Evolutionary conservation across 441 rosid genomes (phyloP).

Genomic region (Dalechampia spathulata): DNA sequence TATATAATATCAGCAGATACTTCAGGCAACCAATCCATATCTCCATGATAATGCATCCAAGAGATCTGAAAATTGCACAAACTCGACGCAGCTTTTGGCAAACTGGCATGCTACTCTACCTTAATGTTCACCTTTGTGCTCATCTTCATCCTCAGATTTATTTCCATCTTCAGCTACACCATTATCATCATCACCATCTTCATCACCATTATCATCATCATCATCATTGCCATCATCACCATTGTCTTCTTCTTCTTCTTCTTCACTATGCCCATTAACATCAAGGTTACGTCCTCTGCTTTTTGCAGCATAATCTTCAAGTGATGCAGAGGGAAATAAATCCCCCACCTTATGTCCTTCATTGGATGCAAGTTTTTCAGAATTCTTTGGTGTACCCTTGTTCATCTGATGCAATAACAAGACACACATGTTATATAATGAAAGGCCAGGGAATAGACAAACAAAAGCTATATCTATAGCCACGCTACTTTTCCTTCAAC

Average conservation of each 20-base stretch:
- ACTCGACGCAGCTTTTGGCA: no score
- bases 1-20: no score
- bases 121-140: neutral
- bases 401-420: slow-evolving; percentile 51
- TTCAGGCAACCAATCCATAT: no score
- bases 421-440: slow-evolving; percentile 2
- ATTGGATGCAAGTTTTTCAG: slow-evolving; percentile 30
- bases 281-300: slow-evolving; percentile 24
- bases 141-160: slow-evolving; percentile 14
- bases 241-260: neutral
- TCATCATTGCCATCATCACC: slow-evolving; percentile 20
- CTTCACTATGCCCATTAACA: slow-evolving; percentile 12
- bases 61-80: no score
- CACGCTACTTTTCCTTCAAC: neutral
- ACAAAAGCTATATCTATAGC: no score
- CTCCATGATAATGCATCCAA: no score
- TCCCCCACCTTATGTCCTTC: slow-evolving; percentile 75
- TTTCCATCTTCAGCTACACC: slow-evolving; percentile 22
- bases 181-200: slow-evolving; percentile 18
- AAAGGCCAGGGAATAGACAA: neutral
- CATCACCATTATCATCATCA: slow-evolving; percentile 8
- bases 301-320: slow-evolving; percentile 70
- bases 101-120: no score
- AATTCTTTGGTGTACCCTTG: slow-evolving; percentile 40
- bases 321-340: slow-evolving; percentile 66